Evolutionary conservation across 148 eudicot genomes (phyloP), one percentile per base, ranked within the genome.

Genomic region (Chenopodium formosanum): DNA sequence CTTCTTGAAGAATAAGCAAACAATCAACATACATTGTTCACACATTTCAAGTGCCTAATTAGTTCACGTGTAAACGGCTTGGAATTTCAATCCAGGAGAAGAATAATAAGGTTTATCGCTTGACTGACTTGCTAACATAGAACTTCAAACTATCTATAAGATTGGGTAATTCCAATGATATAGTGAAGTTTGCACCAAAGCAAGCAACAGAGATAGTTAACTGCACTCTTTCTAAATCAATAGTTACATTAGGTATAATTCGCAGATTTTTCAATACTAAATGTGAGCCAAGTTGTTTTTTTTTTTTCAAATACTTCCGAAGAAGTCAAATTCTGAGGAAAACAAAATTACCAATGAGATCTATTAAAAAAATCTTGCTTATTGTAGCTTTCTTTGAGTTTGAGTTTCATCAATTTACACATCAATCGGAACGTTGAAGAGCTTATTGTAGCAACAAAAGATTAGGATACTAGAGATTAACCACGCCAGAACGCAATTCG

Each of bases 1-100:
- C 5, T 73, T 53, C 27, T 62, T 63, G 48, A 53, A 71, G 63
- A 78, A 82, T 46, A 80, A 20, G 16, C 10, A 32, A 56, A 34
- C 7, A 34, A 66, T n/a, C 50, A 3, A 48, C 52, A 46, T 9
- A 19, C 2, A 79, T 11, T 19, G 7, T 53, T 2, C 44, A 71
- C 27, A 76, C 48, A 25, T 63, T 4, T 34, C 44, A 14, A 32
- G 34, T 4, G 62, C 62, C 22, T 17, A 16, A 32, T 16, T 29
- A 27, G 16, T 66, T 29, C 0, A 66, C 6, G 11, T 64, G 70
- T 66, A 8, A 25, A 4, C 11, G 14, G 37, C 25, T 12, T 29
- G 29, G 29, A 64, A 64, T n/a, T 63, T 20, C 11, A 65, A 65
- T 31, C 4, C 11, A 14, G 14, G 62, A 4, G 19, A 16, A 56